A percentile compares a stretch with the other conserved stretches of the same genome.
phyloP scores from a whole-genome alignment of 176 grass and related monocot genomes.

The Zizania latifolia region DNA sequence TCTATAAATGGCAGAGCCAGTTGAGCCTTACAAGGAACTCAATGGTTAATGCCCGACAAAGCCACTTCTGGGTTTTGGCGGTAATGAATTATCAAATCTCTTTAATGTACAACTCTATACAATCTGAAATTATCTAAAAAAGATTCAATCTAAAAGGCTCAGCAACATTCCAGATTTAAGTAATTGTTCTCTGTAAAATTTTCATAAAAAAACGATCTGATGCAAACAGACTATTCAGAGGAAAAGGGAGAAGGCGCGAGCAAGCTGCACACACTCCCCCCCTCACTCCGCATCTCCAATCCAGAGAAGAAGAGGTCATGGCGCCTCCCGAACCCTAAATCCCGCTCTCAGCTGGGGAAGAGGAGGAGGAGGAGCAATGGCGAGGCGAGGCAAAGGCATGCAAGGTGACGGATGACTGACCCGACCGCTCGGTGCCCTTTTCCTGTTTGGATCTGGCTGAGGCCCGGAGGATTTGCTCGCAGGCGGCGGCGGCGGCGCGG shows the following conservation, averaged over 20 bases:
- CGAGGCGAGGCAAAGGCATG: conserved; percentile 50
- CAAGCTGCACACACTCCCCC: neutral
- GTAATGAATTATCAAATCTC: too few relatives aligned
- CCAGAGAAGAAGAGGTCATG: neutral
- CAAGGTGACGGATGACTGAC: too few relatives aligned
- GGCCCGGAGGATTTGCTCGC: neutral
- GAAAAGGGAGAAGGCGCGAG: neutral
- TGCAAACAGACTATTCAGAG: neutral
- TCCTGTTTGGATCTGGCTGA: conserved; percentile 13
- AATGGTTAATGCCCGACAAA: neutral
- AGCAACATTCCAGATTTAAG: neutral
- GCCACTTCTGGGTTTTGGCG: too few relatives aligned
- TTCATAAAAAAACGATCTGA: neutral
- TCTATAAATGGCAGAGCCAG: neutral
- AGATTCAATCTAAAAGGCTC: neutral
- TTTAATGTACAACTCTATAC: too few relatives aligned
- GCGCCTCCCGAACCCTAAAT: conserved; percentile 13
- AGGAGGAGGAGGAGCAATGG: neutral
- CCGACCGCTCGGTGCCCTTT: neutral
- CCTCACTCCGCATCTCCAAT: neutral
- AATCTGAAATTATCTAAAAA: too few relatives aligned
- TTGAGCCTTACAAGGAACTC: neutral
- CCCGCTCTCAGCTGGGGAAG: neutral
- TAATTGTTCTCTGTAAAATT: neutral
- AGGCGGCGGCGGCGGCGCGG: conserved; percentile 15